Evolutionary conservation across 1,284 basidiomycete genomes (phyloP).

Genomic region (Boletus holoroseus): DNA sequence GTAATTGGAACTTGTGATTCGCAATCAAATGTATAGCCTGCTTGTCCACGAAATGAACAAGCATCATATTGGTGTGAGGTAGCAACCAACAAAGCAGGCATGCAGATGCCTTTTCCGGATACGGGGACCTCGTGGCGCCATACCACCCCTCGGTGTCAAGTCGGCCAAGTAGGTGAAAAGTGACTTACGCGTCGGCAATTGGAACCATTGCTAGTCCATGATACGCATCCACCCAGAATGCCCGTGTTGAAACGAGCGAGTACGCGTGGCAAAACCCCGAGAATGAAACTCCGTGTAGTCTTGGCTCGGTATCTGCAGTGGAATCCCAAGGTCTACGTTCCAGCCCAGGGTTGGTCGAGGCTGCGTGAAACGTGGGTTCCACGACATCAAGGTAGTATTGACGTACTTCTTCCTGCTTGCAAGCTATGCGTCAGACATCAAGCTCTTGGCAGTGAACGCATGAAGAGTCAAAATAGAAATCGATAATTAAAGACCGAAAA

Average conservation of each 20-base stretch:
- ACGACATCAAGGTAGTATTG: constrained; percentile 44
- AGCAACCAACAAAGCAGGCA: constrained; percentile 11
- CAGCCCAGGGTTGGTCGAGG: constrained; percentile 18
- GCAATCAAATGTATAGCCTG: constrained; percentile 13
- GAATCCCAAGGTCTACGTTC: not conserved
- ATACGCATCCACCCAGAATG: constrained; percentile 83
- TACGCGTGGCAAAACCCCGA: constrained; percentile 65
- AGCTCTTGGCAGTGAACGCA: constrained; percentile 6
- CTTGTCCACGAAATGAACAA: constrained; percentile 16
- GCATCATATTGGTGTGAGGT: constrained; percentile 6
- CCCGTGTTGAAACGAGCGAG: constrained; percentile 77
- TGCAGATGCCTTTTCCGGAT: constrained; percentile 7
- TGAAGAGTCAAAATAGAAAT: constrained; percentile 9
- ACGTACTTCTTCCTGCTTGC: constrained; percentile 42
- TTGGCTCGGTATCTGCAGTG: constrained; percentile 3
- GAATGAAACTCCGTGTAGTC: constrained; percentile 32
- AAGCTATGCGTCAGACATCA: constrained; percentile 16
- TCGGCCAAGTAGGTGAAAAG: not conserved
- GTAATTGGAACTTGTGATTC: constrained; percentile 20
- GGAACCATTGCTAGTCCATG: constrained; percentile 86
- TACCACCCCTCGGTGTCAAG: constrained; percentile 3
- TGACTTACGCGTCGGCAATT: constrained; percentile 76
- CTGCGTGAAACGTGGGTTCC: constrained; percentile 35
- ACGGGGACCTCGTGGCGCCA: constrained; percentile 21
- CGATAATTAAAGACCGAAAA: constrained; percentile 2